Evolutionary conservation across 2,329 filamentous ascomycete genomes (phyloP).

Genomic region (Fusarium stilboides): DNA sequence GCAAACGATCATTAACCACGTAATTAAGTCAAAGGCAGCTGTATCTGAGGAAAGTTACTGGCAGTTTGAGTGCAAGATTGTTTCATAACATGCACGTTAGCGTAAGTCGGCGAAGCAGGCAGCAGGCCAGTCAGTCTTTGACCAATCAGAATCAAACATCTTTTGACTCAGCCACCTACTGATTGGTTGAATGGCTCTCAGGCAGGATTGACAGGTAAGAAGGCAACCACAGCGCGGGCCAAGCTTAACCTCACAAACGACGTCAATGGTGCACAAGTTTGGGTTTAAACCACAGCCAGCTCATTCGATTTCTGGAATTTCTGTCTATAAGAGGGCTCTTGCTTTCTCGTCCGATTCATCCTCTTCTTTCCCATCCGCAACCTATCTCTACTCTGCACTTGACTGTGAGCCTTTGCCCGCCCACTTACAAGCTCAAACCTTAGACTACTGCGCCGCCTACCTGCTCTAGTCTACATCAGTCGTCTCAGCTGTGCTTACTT

Average conservation of each 20-base stretch:
- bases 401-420: not conserved
- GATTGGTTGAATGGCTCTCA: not conserved
- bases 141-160: conserved; percentile 7
- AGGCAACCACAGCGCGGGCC: conserved; percentile 17
- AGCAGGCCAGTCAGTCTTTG: conserved; percentile 3
- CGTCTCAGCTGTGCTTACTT: not conserved
- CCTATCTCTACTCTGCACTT: not conserved
- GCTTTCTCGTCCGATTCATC: not conserved
- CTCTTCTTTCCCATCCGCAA: not conserved
- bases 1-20: not conserved
- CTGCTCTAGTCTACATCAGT: conserved; percentile 3
- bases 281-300: conserved; percentile 6
- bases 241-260: not conserved
- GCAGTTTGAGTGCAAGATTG: not conserved
- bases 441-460: not conserved
- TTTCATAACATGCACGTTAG: not conserved
- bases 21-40: not conserved
- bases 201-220: conserved; percentile 15
- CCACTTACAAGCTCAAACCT: not conserved
- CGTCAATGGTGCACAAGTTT: not conserved
- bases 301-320: not conserved
- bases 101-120: conserved; percentile 20
- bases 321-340: conserved; percentile 10
- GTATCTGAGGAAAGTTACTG: not conserved
- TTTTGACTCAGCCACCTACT: not conserved